These are phyloP conservation scores for Plasmodium ovale DNA, from an alignment of 169 alveolate genomes.

Conservation along the genomic window DNA sequence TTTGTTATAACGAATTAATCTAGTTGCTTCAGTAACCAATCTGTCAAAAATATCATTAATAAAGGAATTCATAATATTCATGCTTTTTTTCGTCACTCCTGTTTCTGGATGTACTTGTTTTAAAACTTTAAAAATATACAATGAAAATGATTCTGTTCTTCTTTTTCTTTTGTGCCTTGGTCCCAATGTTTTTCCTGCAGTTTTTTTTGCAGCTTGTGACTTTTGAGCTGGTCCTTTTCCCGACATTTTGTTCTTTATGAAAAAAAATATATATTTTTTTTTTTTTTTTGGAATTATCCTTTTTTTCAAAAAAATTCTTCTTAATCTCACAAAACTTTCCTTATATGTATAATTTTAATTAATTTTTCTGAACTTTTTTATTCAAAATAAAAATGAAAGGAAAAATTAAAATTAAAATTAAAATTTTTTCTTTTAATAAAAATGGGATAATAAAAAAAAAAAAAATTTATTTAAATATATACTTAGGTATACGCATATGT, in stretches of 20 bases:
- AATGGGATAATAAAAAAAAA: constrained; percentile 16
- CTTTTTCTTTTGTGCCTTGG: constrained; percentile 93
- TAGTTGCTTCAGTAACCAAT: constrained; percentile 96
- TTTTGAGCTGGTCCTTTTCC: constrained; percentile 92
- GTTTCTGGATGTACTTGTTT: constrained; percentile 99
- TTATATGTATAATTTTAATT: constrained; percentile 11
- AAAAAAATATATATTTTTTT: constrained; percentile 6
- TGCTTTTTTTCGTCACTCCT: constrained; percentile 98
- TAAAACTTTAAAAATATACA: constrained; percentile 98
- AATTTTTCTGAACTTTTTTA: constrained; percentile 13
- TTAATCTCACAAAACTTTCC: constrained; percentile 28
- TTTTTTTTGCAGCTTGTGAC: constrained; percentile 92
- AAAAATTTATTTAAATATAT: constrained; percentile 6
- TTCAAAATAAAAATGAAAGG: constrained; percentile 33
- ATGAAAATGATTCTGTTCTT: constrained; percentile 97
- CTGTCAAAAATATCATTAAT: constrained; percentile 97
- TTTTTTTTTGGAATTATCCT: constrained; percentile 10
- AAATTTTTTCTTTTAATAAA: constrained; percentile 30
- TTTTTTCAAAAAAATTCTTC: constrained; percentile 19
- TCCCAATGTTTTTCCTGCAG: constrained; percentile 91
- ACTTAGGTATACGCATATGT: constrained; percentile 10
- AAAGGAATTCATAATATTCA: constrained; percentile 99
- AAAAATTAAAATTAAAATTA: too few species aligned
- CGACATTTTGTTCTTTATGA: constrained; percentile 83
- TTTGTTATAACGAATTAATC: constrained; percentile 97